Conservation (phyloP, 305 asterid species). For the Fraxinus xanthoxyloides region DNA sequence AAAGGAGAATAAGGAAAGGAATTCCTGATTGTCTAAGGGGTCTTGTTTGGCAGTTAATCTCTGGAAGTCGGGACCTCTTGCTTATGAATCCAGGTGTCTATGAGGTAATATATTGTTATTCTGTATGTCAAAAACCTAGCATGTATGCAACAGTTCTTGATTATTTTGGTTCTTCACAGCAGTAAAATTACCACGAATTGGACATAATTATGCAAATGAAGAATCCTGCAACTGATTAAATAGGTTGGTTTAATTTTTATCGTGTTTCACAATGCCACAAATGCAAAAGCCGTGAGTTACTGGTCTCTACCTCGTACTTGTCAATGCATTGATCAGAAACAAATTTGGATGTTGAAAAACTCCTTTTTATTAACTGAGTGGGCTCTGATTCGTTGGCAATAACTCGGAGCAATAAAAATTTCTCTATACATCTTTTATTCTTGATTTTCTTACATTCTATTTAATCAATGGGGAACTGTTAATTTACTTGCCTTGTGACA, state of each 20-base stretch:
- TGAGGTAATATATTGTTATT: slow-evolving; percentile 52
- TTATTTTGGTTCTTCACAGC: not conserved
- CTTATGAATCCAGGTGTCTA: slow-evolving; percentile 97
- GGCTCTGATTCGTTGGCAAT: not conserved
- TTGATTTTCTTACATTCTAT: not conserved
- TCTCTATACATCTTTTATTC: not conserved
- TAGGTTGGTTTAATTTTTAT: not conserved
- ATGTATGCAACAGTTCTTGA: not conserved
- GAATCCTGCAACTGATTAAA: not conserved
- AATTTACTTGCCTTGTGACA: not conserved
- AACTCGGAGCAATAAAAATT: not conserved
- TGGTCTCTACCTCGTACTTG: slow-evolving; percentile 1
- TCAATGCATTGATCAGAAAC: not conserved
- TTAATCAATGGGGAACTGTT: not conserved
- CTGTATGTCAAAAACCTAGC: slow-evolving; percentile 6
- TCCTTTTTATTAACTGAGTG: not conserved
- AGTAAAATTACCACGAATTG: not conserved
- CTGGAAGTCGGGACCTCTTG: slow-evolving; percentile 98
- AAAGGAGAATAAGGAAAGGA: slow-evolving; percentile 94
- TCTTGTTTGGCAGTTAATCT: slow-evolving; percentile 92
- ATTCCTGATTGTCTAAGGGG: slow-evolving; percentile 99
- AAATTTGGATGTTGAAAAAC: not conserved
- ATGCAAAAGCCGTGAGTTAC: slow-evolving; percentile 13
- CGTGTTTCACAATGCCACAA: not conserved
- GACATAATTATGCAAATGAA: not conserved